Conservation (phyloP, 2,329 filamentous ascomycete genomes). For the Pseudovirgaria hyperparasitica region DNA sequence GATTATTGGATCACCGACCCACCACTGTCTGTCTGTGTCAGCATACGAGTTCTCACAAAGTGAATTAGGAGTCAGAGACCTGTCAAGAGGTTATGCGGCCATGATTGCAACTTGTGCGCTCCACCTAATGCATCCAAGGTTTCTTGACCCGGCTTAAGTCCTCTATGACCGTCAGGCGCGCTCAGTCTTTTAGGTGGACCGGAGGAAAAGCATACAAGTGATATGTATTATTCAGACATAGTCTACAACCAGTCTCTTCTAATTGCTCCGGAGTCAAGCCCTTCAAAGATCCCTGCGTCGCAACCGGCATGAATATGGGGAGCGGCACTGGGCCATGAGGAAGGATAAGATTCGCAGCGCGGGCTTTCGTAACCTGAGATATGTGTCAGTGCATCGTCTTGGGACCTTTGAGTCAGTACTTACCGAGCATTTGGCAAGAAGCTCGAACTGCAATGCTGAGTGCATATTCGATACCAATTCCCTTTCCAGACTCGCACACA, state of each 20-base stretch:
- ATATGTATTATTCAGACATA: constrained; percentile 97
- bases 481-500: too few species aligned
- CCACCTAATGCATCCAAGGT: constrained; percentile 79
- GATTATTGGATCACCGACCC: constrained; percentile 23
- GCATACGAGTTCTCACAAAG: constrained; percentile 7
- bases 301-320: constrained; percentile 97
- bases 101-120: constrained; percentile 88
- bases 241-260: constrained; percentile 72
- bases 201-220: constrained; percentile 44
- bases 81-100: constrained; percentile 90
- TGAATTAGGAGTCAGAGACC: constrained; percentile 19
- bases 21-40: constrained; percentile 30
- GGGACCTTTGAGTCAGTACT: background rate
- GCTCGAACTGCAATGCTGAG: constrained; percentile 24
- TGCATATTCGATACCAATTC: too few species aligned
- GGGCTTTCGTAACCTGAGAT: constrained; percentile 76
- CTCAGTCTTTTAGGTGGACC: background rate
- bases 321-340: constrained; percentile 85
- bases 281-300: constrained; percentile 91
- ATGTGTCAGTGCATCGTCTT: background rate
- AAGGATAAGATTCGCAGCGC: constrained; percentile 74
- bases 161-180: constrained; percentile 29
- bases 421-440: constrained; percentile 26
- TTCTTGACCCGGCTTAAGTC: constrained; percentile 85
- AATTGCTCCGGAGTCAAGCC: constrained; percentile 86